Evolutionary conservation across 78 protist genomes (phyloP).

Genomic region (Dictyostelium citrinum): DNA sequence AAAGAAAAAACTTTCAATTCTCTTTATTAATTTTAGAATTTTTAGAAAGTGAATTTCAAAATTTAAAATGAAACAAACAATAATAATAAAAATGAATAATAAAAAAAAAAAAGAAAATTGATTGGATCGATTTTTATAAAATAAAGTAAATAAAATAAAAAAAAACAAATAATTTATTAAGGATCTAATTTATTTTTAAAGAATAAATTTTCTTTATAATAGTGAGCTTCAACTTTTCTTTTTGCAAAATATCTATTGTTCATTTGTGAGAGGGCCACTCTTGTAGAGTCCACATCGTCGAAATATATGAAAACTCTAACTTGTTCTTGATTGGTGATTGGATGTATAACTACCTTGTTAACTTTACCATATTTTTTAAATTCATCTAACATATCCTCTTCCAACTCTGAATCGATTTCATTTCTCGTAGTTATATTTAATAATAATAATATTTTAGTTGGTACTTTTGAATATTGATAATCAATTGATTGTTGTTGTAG

Average conservation of each 20-base stretch:
- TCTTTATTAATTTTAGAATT: background rate
- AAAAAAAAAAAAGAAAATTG: background rate
- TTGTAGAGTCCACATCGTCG: background rate
- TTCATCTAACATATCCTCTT: slow-evolving; percentile 30
- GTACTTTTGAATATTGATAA: background rate
- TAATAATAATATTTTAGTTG: slow-evolving; percentile 28
- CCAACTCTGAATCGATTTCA: slow-evolving; percentile 7
- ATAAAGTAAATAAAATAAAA: too few relatives aligned
- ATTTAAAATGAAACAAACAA: background rate
- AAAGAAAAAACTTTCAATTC: background rate
- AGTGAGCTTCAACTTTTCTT: slow-evolving; percentile 13
- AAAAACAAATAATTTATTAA: background rate
- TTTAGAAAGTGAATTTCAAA: background rate
- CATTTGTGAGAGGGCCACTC: background rate
- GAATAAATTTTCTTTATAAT: slow-evolving; percentile 32
- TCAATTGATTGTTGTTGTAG: background rate
- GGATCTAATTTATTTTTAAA: slow-evolving; percentile 34
- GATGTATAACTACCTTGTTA: background rate
- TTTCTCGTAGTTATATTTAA: slow-evolving; percentile 7
- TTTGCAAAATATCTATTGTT: slow-evolving; percentile 41
- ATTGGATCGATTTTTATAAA: background rate
- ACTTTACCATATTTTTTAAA: slow-evolving; percentile 44
- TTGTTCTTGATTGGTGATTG: background rate
- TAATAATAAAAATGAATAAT: background rate
- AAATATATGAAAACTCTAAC: slow-evolving; percentile 41